Base-by-base conservation (phyloP, 2,329 filamentous ascomycete genomes). In the Colletotrichum sidae region DNA sequence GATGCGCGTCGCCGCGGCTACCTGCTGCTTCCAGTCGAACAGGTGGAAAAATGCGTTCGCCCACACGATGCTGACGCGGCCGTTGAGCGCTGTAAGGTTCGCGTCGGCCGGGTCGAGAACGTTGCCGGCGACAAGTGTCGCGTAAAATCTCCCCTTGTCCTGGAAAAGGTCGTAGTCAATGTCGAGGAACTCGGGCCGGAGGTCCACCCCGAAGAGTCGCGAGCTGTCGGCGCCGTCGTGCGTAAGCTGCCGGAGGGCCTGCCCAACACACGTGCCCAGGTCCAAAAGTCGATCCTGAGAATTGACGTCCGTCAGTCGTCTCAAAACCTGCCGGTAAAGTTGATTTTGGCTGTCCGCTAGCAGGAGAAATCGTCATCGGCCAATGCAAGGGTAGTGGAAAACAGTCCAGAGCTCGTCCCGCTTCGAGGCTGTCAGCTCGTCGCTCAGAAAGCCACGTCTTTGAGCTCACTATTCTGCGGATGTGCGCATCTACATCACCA, bases 161-260 rank as follows among this genome's bases (percentile, higher is more conserved):
- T 82, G 80, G 76, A 91, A 92, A 17, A 92, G 79, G 58, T 90
- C 86, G 72, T 89, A 88, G 35, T 87, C 87, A n/a, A 86, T 73
- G 10, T 86, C 79, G 56, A 88, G 79, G 68, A 88, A 86, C n/a
- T 76, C 76, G 17, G 78, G 69, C 47, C 83, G 78, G 3, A 85
- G 67, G 66, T 88, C 85, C 4, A 79, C 77, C 15, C 83, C 85
- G 63, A 81, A 82, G n/a, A 88, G 73, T 50, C 81, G 80, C 13
- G 77, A 72, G 6, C 80, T 76, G 33, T 80, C 75, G 8, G 84
- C 84, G 17, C 85, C 86, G 61, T 86, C 83, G 55, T 76, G 75
- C 10, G 80, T 77, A 35, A 86, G 78, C 69, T 84, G 81, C n/a
- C 83, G 80, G 37, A 85, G 74, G 8, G 81, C 75, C 68, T 85